Base-by-base conservation (phyloP, 2,329 filamentous ascomycete genomes). In the Aspergillus aculeatus region DNA sequence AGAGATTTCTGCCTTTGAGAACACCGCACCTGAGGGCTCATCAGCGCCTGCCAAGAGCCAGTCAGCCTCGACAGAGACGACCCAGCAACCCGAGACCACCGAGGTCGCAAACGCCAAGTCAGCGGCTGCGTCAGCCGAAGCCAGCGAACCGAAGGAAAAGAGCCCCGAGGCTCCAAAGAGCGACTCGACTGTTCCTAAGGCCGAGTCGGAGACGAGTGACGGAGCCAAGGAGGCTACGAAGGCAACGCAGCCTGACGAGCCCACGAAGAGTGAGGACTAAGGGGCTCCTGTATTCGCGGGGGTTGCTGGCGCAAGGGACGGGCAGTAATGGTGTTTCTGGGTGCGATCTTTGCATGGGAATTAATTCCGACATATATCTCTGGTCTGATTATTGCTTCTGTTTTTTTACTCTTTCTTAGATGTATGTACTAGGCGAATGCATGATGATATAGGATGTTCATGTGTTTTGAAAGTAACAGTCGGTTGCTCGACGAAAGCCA, bases 291-390 rank as follows among this genome's bases (percentile, higher is more conserved):
- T 61, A 62, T 63, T 57, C 54, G 59, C 62, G 59, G 63, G 26
- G 67, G 67, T 65, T 69, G 60, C 66, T 70, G 72, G 72, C 73
- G 73, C 69, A 75, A 74, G 54, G 68, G 71, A 64, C 65, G 64
- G 69, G 70, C 66, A 69, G 68, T 68, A 41, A 70, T 66, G 74
- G 74, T 75, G 73, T 76, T 76, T 71, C 60, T 66, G 70, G 47
- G 21, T 47, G 24, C 21, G 19, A 47, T 55, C 26, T 44, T 61
- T 50, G 52, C 64, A 56, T 56, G 59, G 50, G 47, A 44, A 51
- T 41, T 59, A 59, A 49, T 48, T 56, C 35, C 62, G 35, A 47
- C 62, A 63, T 61, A 47, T 63, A 44, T 47, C 24, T 58, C 53
- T 47, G 48, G 50, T 21, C 31, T 38, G 58, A 16, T 53, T 55